Base-by-base conservation (phyloP, 2,329 filamentous ascomycete genomes). In the Coleophoma cylindrospora region DNA sequence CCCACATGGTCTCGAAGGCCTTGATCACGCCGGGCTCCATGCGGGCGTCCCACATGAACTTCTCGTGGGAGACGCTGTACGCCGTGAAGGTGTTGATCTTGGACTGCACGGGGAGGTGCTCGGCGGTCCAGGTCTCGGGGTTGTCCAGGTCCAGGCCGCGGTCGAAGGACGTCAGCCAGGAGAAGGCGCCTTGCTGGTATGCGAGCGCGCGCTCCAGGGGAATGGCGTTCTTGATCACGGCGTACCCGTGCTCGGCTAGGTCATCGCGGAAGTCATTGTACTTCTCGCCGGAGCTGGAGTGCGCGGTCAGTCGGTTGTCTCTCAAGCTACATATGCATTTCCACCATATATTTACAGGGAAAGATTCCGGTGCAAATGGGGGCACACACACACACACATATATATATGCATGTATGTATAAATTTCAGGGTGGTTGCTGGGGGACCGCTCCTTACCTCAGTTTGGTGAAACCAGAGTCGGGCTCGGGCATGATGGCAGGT, bases 191-290 rank as follows among this genome's bases (percentile, higher is more conserved):
- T 33, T 61, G 50, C 13, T 59, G 54, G 55, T 72, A 72, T 11
- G 58, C 54, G 9, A 64, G 52, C 2, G 72, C 73, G 33, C 64
- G 63, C 15, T 72, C 72, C 2, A 53, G 58, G 1, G 72, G 69
- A 40, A 76, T 68, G 0, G 71, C 71, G 1, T 68, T 68, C 50
- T 75, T 75, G 49, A 77, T 61, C n/a, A 77, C 67, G 1, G 68
- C 70, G 54, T 64, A 76, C 3, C 73, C 73, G 49, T 76, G 40
- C 6, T 50, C 55, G n/a, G 54, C 38, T 19, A 63, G 60, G 17
- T 70, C 66, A 43, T 66, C 65, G 21, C 64, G 54, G 63, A 64
- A 71, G 54, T 69, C 66, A 11, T 63, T 61, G 45, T 53, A 66
- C 9, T 54, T 48, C 12, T 50, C 27, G 19, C 63, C 58, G 8